Base-by-base conservation (phyloP, 495 filamentous ascomycete species). In the Podospora bellae-mahoneyi region DNA sequence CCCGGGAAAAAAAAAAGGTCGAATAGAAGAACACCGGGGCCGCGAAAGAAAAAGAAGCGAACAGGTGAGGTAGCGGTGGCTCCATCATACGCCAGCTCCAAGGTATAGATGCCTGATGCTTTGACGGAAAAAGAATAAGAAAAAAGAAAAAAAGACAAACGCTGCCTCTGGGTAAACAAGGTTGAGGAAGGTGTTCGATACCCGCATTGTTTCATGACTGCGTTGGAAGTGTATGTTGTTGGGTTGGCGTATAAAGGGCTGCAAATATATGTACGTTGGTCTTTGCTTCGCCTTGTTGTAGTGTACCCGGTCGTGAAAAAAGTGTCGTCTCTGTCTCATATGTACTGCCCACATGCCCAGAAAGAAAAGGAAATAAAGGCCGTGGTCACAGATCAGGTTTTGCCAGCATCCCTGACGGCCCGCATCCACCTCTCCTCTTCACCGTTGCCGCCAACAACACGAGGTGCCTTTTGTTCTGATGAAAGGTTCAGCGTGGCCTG, bases 391-490 rank as follows among this genome's bases (percentile, higher is more conserved):
- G 4, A 26, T 74, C 39, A 73, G 13, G 70, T 67, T 61, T 78
- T 78, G 7, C 77, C 78, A 18, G 77, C 77, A 20, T 76, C 77
- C 60, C 67, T 68, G 13, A 80, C 73, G 6, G 77, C 76, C 7
- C 60, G 68, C 73, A 80, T 80, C 74, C 77, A 80, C 18, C 73
- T 62, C 23, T 79, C 78, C 64, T 80, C 78, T 23, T 78, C 76
- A 34, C 76, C 78, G 13, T 69, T 68, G 19, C 68, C 70, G n/a
- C 68, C 74, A 32, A 77, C 58, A 16, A 72, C 73, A 0, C 67
- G 66, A 3, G 71, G 72, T 48, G 10, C 39, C 62, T 44, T 69
- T 0, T 67, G 62, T 16, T 65, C 67, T 0, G 30, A 27, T 3
- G 57, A 61, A 6, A 65, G 39, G 53, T 75, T 64, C 0, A 83